Conservation (phyloP, 768 basidiomycete genomes). For the Mrakia blollopis region DNA sequence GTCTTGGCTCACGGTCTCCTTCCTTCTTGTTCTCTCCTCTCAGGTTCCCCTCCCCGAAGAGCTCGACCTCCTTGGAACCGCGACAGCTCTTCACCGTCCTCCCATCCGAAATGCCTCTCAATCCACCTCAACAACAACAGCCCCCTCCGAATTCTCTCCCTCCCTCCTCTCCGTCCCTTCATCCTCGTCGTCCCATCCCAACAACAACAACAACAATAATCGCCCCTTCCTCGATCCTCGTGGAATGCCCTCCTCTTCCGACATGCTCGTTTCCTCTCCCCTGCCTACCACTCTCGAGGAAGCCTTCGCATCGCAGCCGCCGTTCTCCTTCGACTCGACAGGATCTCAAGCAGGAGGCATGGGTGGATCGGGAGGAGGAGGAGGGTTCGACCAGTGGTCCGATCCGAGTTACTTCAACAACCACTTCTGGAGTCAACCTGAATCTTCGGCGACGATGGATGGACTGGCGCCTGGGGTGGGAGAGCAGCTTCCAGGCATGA, state of each 20-base stretch:
- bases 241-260: neutral
- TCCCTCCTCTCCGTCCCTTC: neutral
- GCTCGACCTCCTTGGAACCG: constrained; percentile 20
- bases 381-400: neutral
- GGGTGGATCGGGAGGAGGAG: neutral
- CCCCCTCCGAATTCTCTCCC: neutral
- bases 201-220: neutral
- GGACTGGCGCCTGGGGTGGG: neutral
- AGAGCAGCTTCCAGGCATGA: neutral
- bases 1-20: neutral
- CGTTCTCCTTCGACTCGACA: neutral
- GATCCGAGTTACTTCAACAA: neutral
- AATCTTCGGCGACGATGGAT: neutral
- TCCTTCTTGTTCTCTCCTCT: neutral
- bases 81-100: constrained; percentile 11
- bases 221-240: neutral
- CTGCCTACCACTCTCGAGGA: constrained; percentile 9
- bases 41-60: constrained; percentile 4
- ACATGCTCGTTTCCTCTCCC: neutral
- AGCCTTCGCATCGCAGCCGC: constrained; percentile 3
- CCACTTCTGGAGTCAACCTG: neutral
- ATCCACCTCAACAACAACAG: neutral
- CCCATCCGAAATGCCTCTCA: neutral
- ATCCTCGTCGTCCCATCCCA: neutral
- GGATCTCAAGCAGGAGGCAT: neutral